These are phyloP conservation scores for Discostella stelligera DNA, from an alignment of 352 stramenopile genomes.

Conservation along the genomic window DNA sequence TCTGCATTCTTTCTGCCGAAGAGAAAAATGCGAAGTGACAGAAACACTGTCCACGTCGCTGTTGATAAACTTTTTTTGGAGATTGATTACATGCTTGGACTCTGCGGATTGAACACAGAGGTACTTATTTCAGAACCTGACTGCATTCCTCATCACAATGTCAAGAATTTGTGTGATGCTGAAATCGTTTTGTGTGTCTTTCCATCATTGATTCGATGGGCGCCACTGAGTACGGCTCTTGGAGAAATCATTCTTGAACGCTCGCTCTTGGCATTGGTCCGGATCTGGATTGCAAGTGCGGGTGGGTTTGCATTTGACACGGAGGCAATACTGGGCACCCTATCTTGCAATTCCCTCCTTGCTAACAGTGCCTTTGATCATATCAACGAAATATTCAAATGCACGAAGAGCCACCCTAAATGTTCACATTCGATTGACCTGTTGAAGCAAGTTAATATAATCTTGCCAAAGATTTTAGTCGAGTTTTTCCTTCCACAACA, in stretches of 20 bases:
- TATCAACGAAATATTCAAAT: constrained; percentile 36
- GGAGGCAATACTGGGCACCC: not conserved
- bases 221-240: constrained; percentile 31
- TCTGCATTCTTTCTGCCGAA: constrained; percentile 41
- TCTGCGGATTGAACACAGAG: constrained; percentile 27
- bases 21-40: constrained; percentile 11
- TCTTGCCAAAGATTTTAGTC: constrained; percentile 48
- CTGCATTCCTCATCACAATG: constrained; percentile 4
- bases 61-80: constrained; percentile 45
- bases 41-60: constrained; percentile 2
- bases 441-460: constrained; percentile 25
- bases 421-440: constrained; percentile 11
- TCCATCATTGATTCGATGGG: constrained; percentile 36
- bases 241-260: constrained; percentile 34
- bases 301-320: constrained; percentile 22
- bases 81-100: constrained; percentile 41
- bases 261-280: constrained; percentile 45
- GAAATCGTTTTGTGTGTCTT: constrained; percentile 34
- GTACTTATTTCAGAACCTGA: constrained; percentile 27
- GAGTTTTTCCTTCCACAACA: constrained; percentile 57
- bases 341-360: constrained; percentile 18
- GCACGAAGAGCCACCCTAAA: constrained; percentile 10
- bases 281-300: constrained; percentile 54
- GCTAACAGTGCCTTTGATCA: constrained; percentile 44
- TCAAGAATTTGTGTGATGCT: constrained; percentile 9